Conservation (phyloP, 371 early-diverging fungal genomes). For the Nosema muscidifuracis region DNA sequence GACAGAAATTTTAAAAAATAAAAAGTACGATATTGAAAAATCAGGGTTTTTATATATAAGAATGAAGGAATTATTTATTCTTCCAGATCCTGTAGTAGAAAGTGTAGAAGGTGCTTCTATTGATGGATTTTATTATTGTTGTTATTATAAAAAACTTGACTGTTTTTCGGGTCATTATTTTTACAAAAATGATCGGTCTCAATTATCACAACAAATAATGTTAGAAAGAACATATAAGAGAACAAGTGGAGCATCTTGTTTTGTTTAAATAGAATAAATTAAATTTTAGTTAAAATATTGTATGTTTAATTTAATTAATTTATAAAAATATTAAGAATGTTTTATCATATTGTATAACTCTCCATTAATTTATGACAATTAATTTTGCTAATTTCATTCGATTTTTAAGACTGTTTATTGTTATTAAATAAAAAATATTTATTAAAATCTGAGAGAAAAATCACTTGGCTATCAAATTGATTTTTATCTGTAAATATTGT, state of each 20-base stretch:
- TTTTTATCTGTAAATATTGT: no score
- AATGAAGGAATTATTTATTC: slow-evolving; percentile 44
- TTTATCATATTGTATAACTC: no score
- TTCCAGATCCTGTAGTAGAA: slow-evolving; percentile 32
- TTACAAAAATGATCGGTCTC: slow-evolving; percentile 20
- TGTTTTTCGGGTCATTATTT: slow-evolving; percentile 43
- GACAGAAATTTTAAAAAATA: background rate
- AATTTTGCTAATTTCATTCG: no score
- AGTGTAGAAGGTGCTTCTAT: slow-evolving; percentile 41
- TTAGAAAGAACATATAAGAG: slow-evolving; percentile 23
- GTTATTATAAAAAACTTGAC: slow-evolving; percentile 40
- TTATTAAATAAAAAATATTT: no score
- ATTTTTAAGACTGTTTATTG: no score
- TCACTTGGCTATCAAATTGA: no score
- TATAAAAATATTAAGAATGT: no score
- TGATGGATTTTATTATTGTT: slow-evolving; percentile 48
- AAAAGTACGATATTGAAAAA: slow-evolving; percentile 8
- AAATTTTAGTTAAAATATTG: no score
- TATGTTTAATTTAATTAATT: no score
- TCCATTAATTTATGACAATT: no score
- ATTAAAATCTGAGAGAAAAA: no score
- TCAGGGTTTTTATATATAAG: slow-evolving; percentile 29
- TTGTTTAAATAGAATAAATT: slow-evolving; percentile 13
- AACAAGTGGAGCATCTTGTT: background rate
- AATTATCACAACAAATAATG: slow-evolving; percentile 32